phyloP scores from a whole-genome alignment of 768 basidiomycete species.

The Hysterangium stoloniferum region DNA sequence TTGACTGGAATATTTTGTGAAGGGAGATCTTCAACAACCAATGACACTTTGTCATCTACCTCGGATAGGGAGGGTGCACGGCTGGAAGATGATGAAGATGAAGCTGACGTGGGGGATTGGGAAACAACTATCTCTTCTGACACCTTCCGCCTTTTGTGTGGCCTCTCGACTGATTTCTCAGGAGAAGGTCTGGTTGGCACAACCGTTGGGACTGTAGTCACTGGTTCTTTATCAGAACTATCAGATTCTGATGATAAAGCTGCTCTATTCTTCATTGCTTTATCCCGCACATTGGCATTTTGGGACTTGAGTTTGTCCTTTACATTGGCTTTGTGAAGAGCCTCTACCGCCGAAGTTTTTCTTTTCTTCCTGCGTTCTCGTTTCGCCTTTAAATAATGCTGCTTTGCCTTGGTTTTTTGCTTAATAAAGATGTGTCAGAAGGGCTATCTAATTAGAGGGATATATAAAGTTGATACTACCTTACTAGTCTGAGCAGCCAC shows the following conservation, averaged over 20 bases:
- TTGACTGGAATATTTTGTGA: slow-evolving; percentile 6
- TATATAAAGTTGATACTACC: no score
- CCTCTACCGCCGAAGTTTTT: slow-evolving; percentile 25
- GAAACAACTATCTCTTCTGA: slow-evolving; percentile 19
- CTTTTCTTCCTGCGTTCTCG: slow-evolving; percentile 52
- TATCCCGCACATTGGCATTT: slow-evolving; percentile 12
- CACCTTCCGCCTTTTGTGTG: slow-evolving; percentile 40
- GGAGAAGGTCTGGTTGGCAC: background rate
- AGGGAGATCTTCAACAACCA: slow-evolving; percentile 4
- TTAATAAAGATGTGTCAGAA: slow-evolving; percentile 23
- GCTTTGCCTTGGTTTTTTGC: slow-evolving; percentile 64
- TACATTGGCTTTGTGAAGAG: slow-evolving; percentile 18
- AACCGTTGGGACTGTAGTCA: background rate
- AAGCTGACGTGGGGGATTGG: slow-evolving; percentile 10
- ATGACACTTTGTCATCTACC: background rate
- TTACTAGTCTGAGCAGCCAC: background rate
- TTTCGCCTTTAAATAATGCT: slow-evolving; percentile 68
- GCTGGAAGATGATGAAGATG: slow-evolving; percentile 6
- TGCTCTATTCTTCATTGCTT: background rate
- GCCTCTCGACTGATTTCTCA: no score
- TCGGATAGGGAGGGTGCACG: background rate
- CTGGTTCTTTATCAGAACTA: background rate
- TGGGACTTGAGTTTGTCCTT: slow-evolving; percentile 18
- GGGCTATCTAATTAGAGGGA: no score
- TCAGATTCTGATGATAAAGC: background rate